These are phyloP conservation scores for Fusarium nurragi DNA, from an alignment of 2,329 filamentous ascomycete species.

Conservation along the genomic window DNA sequence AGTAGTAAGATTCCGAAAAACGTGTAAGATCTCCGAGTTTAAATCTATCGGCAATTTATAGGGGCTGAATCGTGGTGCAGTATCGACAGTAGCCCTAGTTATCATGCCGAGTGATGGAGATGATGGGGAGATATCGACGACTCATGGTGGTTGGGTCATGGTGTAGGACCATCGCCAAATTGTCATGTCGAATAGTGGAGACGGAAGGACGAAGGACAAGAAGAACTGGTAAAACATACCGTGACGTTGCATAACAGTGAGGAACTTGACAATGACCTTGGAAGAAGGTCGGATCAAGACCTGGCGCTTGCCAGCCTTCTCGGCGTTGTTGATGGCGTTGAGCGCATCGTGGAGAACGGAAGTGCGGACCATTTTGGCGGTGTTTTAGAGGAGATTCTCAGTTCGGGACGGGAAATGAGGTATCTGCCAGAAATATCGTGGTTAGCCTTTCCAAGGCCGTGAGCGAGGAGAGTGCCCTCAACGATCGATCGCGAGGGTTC, in stretches of 20 bases:
- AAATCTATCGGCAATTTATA: conserved; percentile 99
- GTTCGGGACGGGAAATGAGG: conserved; percentile 72
- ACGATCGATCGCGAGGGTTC: conserved; percentile 68
- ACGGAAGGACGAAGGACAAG: neutral
- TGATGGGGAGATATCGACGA: neutral
- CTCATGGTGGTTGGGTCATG: conserved; percentile 16
- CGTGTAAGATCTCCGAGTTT: conserved; percentile 93
- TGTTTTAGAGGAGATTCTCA: conserved; percentile 79
- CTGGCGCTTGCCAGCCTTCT: conserved; percentile 99
- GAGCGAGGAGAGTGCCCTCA: conserved; percentile 77
- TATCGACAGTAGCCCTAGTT: conserved; percentile 96
- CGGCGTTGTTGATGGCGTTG: conserved; percentile 99
- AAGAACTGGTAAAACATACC: conserved; percentile 71
- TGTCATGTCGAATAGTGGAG: conserved; percentile 3
- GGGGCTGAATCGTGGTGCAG: conserved; percentile 88
- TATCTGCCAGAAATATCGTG: conserved; percentile 62
- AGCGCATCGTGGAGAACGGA: conserved; percentile 99
- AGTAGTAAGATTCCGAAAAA: conserved; percentile 72
- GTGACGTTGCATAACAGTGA: conserved; percentile 99
- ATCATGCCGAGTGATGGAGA: conserved; percentile 85
- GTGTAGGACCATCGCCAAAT: neutral
- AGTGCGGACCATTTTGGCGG: conserved; percentile 97
- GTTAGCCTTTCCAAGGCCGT: conserved; percentile 70
- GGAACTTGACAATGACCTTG: conserved; percentile 99
- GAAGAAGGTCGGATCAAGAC: conserved; percentile 97